Conservation (phyloP, 2,329 filamentous ascomycete species). For the Colletotrichum simmondsii region DNA sequence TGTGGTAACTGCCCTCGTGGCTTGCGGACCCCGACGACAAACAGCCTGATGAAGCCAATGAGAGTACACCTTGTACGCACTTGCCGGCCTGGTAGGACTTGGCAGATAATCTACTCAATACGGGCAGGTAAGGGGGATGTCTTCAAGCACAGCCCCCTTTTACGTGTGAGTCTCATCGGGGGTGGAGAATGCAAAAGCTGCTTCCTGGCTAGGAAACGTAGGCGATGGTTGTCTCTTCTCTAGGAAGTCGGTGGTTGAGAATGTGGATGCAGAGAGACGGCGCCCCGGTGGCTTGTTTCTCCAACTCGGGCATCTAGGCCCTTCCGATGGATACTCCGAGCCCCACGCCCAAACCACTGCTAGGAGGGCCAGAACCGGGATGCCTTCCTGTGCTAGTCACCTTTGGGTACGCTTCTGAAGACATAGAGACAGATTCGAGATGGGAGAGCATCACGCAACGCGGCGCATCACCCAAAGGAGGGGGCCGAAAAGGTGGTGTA, state of each 20-base stretch:
- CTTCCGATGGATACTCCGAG: not conserved
- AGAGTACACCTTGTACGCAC: not conserved
- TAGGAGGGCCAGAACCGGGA: slow-evolving; percentile 3
- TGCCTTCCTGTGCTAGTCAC: not conserved
- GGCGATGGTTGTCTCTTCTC: not conserved
- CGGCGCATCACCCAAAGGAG: not conserved
- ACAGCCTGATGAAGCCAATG: not conserved
- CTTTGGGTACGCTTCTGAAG: not conserved
- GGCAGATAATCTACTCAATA: slow-evolving; percentile 25
- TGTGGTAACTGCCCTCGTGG: not conserved
- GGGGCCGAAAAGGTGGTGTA: not conserved
- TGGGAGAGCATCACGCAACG: not conserved
- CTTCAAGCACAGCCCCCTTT: slow-evolving; percentile 21
- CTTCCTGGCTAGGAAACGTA: not conserved
- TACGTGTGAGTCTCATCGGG: not conserved
- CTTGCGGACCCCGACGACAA: not conserved
- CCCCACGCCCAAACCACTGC: slow-evolving; percentile 1
- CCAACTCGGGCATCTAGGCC: not conserved
- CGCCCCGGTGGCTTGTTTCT: not conserved
- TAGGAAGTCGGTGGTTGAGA: not conserved
- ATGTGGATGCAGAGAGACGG: not conserved
- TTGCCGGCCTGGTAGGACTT: slow-evolving; percentile 1
- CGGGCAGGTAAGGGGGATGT: not conserved
- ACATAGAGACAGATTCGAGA: not conserved
- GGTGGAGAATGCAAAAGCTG: not conserved